Evolutionary conservation across 2,329 filamentous ascomycete genomes (phyloP).

Genomic region (Penicillium rolfsii): DNA sequence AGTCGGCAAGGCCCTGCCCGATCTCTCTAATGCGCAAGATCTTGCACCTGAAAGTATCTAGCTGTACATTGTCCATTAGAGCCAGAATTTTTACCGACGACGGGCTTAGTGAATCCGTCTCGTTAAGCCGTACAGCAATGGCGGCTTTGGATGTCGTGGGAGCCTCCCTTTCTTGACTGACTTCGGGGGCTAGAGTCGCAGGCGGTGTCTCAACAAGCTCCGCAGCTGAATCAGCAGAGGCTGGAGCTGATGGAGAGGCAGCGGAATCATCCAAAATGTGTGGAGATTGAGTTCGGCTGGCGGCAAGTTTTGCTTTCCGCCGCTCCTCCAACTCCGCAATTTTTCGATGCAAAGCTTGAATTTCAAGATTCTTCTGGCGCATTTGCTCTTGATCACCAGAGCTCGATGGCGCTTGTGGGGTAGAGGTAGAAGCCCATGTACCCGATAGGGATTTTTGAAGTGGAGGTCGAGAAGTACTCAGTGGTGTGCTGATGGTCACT

Average conservation of each 20-base stretch:
- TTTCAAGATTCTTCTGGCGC: slow-evolving; percentile 53
- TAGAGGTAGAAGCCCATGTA: slow-evolving; percentile 43
- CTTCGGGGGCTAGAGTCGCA: slow-evolving; percentile 4
- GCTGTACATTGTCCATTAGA: slow-evolving; percentile 27
- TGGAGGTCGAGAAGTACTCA: slow-evolving; percentile 47
- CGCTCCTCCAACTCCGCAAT: slow-evolving; percentile 55
- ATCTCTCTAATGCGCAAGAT: slow-evolving; percentile 52
- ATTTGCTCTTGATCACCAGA: slow-evolving; percentile 49
- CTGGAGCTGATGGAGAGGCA: slow-evolving; percentile 21
- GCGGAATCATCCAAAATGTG: slow-evolving; percentile 30
- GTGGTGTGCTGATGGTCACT: slow-evolving; percentile 37
- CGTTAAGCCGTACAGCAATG: slow-evolving; percentile 9
- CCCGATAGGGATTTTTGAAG: slow-evolving; percentile 46
- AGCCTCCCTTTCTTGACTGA: background rate
- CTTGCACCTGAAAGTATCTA: slow-evolving; percentile 43
- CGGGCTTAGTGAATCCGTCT: slow-evolving; percentile 21
- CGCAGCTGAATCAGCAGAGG: slow-evolving; percentile 16
- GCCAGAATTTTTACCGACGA: slow-evolving; percentile 24
- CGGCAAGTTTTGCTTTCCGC: slow-evolving; percentile 46
- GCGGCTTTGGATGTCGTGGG: background rate
- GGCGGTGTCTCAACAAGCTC: slow-evolving; percentile 11
- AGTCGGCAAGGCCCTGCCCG: slow-evolving; percentile 50
- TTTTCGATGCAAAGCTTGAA: slow-evolving; percentile 51
- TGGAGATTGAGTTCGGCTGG: slow-evolving; percentile 44
- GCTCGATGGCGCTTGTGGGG: slow-evolving; percentile 42